These are phyloP conservation scores for Monotropa hypopitys DNA, from an alignment of 179 eudicot genomes.

Conservation along the genomic window DNA sequence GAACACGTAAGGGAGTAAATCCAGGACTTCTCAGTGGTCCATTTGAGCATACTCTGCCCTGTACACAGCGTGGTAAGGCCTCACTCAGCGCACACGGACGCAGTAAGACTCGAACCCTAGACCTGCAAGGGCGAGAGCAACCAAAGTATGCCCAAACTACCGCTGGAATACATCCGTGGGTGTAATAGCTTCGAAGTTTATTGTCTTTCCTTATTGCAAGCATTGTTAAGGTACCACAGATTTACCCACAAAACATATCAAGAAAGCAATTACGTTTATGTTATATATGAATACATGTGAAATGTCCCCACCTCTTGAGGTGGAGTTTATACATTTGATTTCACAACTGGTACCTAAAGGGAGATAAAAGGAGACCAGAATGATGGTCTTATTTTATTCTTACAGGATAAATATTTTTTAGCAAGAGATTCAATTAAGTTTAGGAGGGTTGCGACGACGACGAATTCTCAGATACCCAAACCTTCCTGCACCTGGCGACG, in stretches of 20 bases:
- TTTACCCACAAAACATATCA: not conserved
- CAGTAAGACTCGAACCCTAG: no score
- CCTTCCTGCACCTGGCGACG: slow-evolving; percentile 94
- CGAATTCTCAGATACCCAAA: slow-evolving; percentile 78
- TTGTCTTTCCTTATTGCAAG: not conserved
- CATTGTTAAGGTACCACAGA: not conserved
- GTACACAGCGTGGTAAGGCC: no score
- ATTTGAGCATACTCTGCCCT: no score
- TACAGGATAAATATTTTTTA: not conserved
- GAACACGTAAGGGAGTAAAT: no score
- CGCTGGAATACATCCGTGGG: no score
- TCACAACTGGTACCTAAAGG: not conserved
- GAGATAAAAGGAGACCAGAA: not conserved
- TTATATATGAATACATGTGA: not conserved
- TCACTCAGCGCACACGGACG: no score
- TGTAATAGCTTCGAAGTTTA: not conserved
- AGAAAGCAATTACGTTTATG: not conserved
- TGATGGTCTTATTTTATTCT: not conserved
- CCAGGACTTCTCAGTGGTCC: no score
- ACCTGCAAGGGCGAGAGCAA: no score
- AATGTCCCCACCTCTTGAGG: not conserved
- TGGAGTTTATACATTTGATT: not conserved
- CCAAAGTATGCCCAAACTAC: no score
- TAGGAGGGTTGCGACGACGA: slow-evolving; percentile 26
- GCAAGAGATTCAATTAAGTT: slow-evolving; percentile 1